These are phyloP conservation scores for Colletotrichum musicola DNA, from an alignment of 2,329 filamentous ascomycete genomes.

Conservation along the genomic window DNA sequence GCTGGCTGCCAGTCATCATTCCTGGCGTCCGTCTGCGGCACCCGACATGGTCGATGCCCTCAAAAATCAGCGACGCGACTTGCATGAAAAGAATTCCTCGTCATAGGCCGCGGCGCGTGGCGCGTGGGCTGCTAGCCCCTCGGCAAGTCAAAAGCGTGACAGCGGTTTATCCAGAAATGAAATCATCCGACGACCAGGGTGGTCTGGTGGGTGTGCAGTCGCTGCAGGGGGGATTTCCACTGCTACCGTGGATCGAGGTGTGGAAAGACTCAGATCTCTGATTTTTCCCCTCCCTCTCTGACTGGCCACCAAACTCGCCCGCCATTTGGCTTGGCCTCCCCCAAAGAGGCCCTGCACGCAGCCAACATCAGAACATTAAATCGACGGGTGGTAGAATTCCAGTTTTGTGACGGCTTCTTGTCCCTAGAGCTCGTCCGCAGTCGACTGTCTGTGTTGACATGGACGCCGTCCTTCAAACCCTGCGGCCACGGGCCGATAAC, in stretches of 20 bases:
- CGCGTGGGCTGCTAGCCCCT: neutral
- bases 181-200: conserved; percentile 30
- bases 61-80: neutral
- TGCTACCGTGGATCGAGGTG: conserved; percentile 38
- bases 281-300: conserved; percentile 12
- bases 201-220: conserved; percentile 13
- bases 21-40: too few relatives aligned
- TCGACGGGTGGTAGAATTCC: neutral
- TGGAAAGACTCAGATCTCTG: conserved; percentile 35
- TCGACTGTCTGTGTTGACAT: neutral
- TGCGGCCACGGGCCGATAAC: neutral
- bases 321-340: conserved; percentile 18
- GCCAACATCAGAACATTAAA: neutral
- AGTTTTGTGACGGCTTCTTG: too few relatives aligned
- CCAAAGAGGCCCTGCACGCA: conserved; percentile 1
- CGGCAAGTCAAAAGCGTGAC: conserved; percentile 10
- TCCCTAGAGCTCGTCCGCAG: too few relatives aligned
- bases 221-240: conserved; percentile 25
- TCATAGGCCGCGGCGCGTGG: neutral
- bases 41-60: neutral
- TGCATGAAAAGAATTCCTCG: neutral
- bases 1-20: too few relatives aligned
- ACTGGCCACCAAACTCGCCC: conserved; percentile 15
- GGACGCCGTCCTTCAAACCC: neutral
- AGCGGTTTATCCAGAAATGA: conserved; percentile 11